Percentiles rank a stretch among this genome's conserved stretches.
Conservation (phyloP, 1,284 basidiomycete genomes). For the Retiboletus fuscus region DNA sequence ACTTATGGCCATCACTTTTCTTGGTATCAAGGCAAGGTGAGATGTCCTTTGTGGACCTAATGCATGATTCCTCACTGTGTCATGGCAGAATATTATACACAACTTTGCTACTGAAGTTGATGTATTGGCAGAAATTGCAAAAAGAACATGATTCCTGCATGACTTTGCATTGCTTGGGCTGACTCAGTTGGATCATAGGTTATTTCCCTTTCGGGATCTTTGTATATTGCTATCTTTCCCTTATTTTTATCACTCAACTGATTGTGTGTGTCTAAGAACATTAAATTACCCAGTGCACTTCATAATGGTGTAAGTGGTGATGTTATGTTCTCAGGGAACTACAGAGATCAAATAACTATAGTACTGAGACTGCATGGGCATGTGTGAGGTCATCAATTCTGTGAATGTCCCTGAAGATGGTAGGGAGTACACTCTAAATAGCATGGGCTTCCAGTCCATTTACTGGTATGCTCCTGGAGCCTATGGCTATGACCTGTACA, state of each 20-base stretch:
- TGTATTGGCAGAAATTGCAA: constrained; percentile 51
- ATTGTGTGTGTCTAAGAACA: background rate
- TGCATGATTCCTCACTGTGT: background rate
- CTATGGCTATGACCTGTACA: background rate
- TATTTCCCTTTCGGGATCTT: constrained; percentile 24
- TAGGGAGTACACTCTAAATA: background rate
- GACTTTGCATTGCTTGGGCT: constrained; percentile 69
- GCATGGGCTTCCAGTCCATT: constrained; percentile 16
- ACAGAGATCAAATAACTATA: no score
- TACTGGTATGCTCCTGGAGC: constrained; percentile 11
- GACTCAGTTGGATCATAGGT: constrained; percentile 14
- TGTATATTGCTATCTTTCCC: background rate
- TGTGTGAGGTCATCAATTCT: background rate
- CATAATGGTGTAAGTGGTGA: constrained; percentile 24
- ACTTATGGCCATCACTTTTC: no score
- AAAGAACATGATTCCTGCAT: constrained; percentile 56
- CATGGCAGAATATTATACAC: constrained; percentile 39
- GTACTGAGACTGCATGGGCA: constrained; percentile 9
- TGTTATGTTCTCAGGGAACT: constrained; percentile 4
- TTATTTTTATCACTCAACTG: background rate
- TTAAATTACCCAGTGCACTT: constrained; percentile 20
- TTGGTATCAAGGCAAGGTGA: no score
- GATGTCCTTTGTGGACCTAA: background rate
- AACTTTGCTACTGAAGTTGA: constrained; percentile 48
- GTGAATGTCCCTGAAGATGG: background rate